Evolutionary conservation across 2,329 filamentous ascomycete species (phyloP).

Genomic region (Geoglossum cookeanum): DNA sequence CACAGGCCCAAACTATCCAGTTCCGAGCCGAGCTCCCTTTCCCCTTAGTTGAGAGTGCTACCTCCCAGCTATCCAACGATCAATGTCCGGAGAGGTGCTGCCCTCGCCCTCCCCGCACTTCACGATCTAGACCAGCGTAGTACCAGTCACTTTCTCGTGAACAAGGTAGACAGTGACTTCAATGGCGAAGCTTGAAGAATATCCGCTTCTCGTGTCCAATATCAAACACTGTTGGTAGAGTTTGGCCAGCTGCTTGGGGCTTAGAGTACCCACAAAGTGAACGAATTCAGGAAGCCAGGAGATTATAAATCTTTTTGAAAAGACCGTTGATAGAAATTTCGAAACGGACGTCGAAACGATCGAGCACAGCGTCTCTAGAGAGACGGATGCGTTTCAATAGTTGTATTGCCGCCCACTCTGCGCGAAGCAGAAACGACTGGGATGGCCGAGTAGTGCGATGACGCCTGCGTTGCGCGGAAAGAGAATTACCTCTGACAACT

Average conservation of each 20-base stretch:
- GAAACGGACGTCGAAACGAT: neutral
- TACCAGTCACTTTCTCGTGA: neutral
- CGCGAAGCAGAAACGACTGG: neutral
- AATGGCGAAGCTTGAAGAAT: neutral
- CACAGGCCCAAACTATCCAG: neutral
- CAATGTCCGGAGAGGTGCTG: constrained; percentile 4
- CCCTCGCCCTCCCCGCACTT: constrained; percentile 4
- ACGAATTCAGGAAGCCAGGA: neutral
- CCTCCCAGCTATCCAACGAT: constrained; percentile 1
- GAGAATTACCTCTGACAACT: neutral
- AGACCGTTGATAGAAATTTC: neutral
- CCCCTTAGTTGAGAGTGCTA: neutral
- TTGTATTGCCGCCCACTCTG: neutral
- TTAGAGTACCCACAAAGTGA: neutral
- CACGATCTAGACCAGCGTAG: neutral
- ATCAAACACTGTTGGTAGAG: neutral
- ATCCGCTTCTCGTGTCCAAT: neutral
- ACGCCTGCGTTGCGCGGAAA: neutral
- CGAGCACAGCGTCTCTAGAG: neutral
- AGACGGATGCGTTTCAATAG: neutral
- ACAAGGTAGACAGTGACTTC: neutral
- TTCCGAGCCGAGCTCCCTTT: neutral
- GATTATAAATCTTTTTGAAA: neutral
- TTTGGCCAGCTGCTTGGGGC: neutral
- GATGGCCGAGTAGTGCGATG: neutral